Evolutionary conservation across 164 flowering plant genomes (phyloP), one percentile per base, ranked within the genome.

Genomic region (Stephania cephalantha): DNA sequence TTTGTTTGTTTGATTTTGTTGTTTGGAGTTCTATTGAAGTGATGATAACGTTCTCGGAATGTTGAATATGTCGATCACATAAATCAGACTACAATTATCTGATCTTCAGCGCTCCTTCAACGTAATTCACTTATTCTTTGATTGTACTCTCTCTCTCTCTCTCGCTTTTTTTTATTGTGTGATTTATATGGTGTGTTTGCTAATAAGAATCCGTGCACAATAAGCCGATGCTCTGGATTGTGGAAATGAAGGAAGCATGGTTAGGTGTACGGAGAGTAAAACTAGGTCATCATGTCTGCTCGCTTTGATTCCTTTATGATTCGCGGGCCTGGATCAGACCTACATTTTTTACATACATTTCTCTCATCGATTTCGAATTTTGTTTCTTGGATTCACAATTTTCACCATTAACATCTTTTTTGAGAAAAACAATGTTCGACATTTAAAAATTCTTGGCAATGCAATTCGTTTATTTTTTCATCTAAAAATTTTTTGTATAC

Each of bases 41-140:
- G 96, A 91, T 81, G 95, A 89, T 68, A 64, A 10, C 17, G 9
- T 66, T 71, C 63, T 77, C 79, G 70, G 89, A 83, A 84, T 44
- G 46, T 35, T 9, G 7, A 46, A 35, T 7, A 75, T 88, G 91
- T 87, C 79, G 87, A 89, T 79, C 73, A 3, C 71, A 78, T 2
- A 78, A 73, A 71, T 71, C 96, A 88, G 92, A 89, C 93, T 89
- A 91, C 92, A 91, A 91, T 89, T 91, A 91, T 91, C 93, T 89
- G 96, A 91, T 86, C 93, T 79, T 64, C 80, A n/a, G 64, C 18
- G 5, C 64, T 50, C 55, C 12, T 25, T 25, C 25, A 25, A 25
- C 25, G 0, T 25, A 25, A 25, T 25, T 25, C 25, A 25, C 25
- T 25, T 25, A 25, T 25, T 53, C 58, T 53, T 53, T 46, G 8